Evolutionary conservation across 2,329 filamentous ascomycete species (phyloP), one percentile per base, ranked within the genome.

Genomic region (Trichoderma semiorbis): DNA sequence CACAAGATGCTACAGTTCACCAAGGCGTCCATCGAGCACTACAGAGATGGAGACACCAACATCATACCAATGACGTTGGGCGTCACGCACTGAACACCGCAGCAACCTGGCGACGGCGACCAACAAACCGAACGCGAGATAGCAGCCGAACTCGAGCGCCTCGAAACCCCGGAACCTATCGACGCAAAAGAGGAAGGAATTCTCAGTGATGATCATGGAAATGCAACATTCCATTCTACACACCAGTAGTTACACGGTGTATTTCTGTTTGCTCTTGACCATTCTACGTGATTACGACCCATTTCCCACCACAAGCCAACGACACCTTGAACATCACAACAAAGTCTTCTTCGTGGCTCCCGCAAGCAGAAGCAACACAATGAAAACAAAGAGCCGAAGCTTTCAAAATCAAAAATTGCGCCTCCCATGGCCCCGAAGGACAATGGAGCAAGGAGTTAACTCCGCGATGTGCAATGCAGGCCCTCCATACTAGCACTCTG

Each of bases 401-500:
- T 4, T 50, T 50, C 18, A 16, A 67, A 75, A 86, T 81, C 83
- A 85, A 86, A 86, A 86, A 86, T 86, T 86, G 64, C 81, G 81
- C 81, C 81, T 79, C 80, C 81, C 80, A 85, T 82, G 83, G 83
- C 82, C 83, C 83, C 84, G 82, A 85, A 85, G 83, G 81, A 82
- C 83, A 85, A 84, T 85, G 80, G 79, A 85, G 80, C 69, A 75
- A 76, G 77, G 79, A 81, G 60, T 77, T 75, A 80, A 83, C 81
- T 80, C 84, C 83, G 81, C 84, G 83, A 77, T 83, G 85, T 86
- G 84, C 84, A 85, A 86, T 86, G 84, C 84, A 86, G 84, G 84
- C 80, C 79, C 81, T 79, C 81, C 80, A 77, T 74, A 75, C 80
- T 84, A 39, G 80, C 79, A 75, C 69, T 74, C 75, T 78, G 79